Conservation (phyloP, 1,139 yeast genomes). For the Candida frijolesensis region DNA sequence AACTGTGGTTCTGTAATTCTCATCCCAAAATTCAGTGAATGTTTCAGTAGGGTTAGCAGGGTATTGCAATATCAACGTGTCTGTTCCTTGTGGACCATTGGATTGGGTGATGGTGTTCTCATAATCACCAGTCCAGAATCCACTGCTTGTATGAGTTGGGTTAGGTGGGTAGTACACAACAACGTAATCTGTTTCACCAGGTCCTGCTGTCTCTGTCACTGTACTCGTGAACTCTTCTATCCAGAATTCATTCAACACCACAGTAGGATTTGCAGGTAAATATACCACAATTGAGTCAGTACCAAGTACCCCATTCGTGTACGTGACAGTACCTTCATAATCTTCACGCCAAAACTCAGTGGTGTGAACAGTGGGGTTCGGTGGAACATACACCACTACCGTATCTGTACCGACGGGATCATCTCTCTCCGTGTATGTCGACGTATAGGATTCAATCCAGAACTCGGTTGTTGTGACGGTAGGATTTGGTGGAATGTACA, state of each 20-base stretch:
- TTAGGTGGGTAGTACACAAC: conserved; percentile 21
- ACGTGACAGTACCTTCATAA: conserved; percentile 11
- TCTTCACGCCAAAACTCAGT: conserved; percentile 15
- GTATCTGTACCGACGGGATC: conserved; percentile 11
- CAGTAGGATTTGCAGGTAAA: conserved; percentile 15
- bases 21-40: no score
- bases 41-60: conserved; percentile 11
- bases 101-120: background rate
- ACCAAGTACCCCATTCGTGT: conserved; percentile 12
- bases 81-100: background rate
- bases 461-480: conserved; percentile 6
- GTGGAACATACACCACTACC: conserved; percentile 19
- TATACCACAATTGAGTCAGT: conserved; percentile 19
- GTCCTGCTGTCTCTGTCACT: background rate
- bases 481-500: conserved; percentile 14
- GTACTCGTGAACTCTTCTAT: background rate
- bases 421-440: conserved; percentile 12
- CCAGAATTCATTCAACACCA: conserved; percentile 13
- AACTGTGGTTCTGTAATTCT: conserved; percentile 12
- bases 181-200: conserved; percentile 20
- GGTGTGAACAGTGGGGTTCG: conserved; percentile 10
- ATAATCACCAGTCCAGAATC: conserved; percentile 15
- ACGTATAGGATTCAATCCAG: conserved; percentile 2
- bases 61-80: conserved; percentile 16
- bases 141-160: conserved; percentile 11